These are phyloP conservation scores for Venturiaceae sp. DNA, from an alignment of 2,329 filamentous ascomycete species.

Conservation along the genomic window DNA sequence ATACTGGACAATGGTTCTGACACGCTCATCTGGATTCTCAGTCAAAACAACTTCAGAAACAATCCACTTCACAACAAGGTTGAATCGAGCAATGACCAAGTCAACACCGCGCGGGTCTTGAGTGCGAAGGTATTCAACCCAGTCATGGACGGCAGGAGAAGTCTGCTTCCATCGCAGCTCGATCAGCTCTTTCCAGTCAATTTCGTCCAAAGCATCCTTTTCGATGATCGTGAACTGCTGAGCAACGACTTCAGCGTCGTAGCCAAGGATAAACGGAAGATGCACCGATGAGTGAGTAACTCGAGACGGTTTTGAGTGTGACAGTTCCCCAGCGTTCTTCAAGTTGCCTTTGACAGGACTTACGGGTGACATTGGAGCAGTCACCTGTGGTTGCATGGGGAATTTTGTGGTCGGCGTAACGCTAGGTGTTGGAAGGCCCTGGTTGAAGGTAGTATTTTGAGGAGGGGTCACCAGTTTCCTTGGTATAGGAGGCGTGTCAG, in stretches of 20 bases:
- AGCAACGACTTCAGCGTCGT: constrained; percentile 68
- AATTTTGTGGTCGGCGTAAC: constrained; percentile 20
- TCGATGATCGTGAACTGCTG: constrained; percentile 81
- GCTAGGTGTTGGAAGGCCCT: constrained; percentile 26
- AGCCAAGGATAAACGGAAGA: constrained; percentile 70
- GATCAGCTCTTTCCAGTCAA: constrained; percentile 81
- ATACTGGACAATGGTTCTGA: constrained; percentile 67
- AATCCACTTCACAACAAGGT: constrained; percentile 81
- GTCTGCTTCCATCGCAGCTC: constrained; percentile 74
- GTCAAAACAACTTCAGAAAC: constrained; percentile 73
- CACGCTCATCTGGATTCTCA: constrained; percentile 59
- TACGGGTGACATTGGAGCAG: not conserved
- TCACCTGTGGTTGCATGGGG: not conserved
- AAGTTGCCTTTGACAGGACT: not conserved
- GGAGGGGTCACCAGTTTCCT: constrained; percentile 12
- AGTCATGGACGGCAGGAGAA: constrained; percentile 58
- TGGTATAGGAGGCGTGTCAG: constrained; percentile 31
- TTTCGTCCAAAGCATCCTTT: constrained; percentile 75
- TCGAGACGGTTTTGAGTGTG: not conserved
- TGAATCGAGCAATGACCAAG: constrained; percentile 77
- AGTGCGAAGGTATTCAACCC: constrained; percentile 71
- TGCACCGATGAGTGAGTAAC: constrained; percentile 36
- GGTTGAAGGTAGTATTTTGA: constrained; percentile 19
- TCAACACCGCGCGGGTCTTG: constrained; percentile 67
- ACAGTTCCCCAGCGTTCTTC: not conserved